These are phyloP conservation scores for Fusarium goolgardi DNA, from an alignment of 2,329 filamentous ascomycete genomes.

Conservation along the genomic window DNA sequence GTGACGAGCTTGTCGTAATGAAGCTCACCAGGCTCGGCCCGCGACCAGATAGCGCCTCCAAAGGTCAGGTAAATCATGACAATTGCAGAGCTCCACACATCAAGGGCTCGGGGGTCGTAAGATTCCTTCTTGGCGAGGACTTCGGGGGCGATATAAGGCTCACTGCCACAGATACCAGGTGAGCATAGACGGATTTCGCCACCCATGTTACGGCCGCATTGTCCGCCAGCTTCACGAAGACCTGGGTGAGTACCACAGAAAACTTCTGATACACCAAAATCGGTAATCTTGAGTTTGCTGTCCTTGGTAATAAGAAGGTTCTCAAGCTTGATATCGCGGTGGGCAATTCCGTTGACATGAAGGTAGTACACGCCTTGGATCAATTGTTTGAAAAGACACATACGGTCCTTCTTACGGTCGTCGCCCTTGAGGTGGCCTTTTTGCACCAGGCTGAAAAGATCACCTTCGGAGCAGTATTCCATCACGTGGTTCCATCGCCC, in stretches of 20 bases:
- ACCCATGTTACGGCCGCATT: constrained; percentile 79
- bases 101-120: constrained; percentile 80
- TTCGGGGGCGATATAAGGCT: constrained; percentile 89
- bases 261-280: constrained; percentile 90
- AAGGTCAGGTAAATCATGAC: constrained; percentile 83
- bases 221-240: constrained; percentile 75
- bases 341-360: constrained; percentile 85
- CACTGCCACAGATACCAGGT: constrained; percentile 85
- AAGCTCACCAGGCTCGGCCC: constrained; percentile 67
- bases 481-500: constrained; percentile 91
- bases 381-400: constrained; percentile 91
- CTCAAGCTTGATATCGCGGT: constrained; percentile 91
- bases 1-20: constrained; percentile 73
- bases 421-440: constrained; percentile 74
- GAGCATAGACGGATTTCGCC: constrained; percentile 75
- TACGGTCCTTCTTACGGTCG: constrained; percentile 74
- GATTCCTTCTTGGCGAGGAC: constrained; percentile 74
- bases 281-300: constrained; percentile 88
- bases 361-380: constrained; percentile 85
- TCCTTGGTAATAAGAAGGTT: constrained; percentile 83
- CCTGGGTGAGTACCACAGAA: constrained; percentile 86
- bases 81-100: constrained; percentile 88
- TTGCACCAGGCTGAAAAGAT: constrained; percentile 80
- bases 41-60: constrained; percentile 78
- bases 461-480: constrained; percentile 88